Percentiles rank a stretch among this genome's conserved stretches.
These are phyloP conservation scores for Tolypocladium sp. DNA, from an alignment of 2,329 filamentous ascomycete genomes.

Conservation along the genomic window DNA sequence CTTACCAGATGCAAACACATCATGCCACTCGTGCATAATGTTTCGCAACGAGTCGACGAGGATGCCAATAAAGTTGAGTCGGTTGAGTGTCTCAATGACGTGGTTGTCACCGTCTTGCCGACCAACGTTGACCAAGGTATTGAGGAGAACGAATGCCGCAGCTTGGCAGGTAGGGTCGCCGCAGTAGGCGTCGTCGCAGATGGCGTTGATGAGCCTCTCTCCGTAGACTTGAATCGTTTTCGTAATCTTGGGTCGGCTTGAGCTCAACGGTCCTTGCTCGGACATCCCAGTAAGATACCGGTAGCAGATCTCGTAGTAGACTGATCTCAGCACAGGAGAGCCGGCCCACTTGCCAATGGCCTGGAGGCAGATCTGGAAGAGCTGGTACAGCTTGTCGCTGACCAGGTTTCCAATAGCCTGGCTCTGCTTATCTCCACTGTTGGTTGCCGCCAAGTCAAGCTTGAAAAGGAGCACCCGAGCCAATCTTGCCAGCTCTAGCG, in stretches of 20 bases:
- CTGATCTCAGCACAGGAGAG: conserved; percentile 63
- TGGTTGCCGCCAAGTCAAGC: conserved; percentile 46
- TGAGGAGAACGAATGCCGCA: conserved; percentile 76
- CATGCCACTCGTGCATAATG: conserved; percentile 63
- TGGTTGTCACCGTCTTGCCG: conserved; percentile 62
- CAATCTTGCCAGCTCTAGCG: conserved; percentile 69
- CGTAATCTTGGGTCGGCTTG: conserved; percentile 52
- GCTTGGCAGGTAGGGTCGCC: conserved; percentile 76
- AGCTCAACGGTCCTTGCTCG: conserved; percentile 37
- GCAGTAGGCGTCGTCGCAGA: conserved; percentile 89
- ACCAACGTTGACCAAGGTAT: conserved; percentile 65
- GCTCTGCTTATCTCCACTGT: conserved; percentile 31
- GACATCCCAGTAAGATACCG: conserved; percentile 69
- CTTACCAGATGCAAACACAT: conserved; percentile 46
- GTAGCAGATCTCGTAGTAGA: conserved; percentile 88
- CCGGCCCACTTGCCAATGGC: conserved; percentile 69
- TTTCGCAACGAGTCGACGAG: conserved; percentile 79
- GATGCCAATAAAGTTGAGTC: conserved; percentile 84
- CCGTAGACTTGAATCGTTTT: conserved; percentile 62
- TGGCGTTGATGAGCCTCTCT: conserved; percentile 70
- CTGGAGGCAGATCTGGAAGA: conserved; percentile 79
- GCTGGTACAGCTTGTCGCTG: conserved; percentile 80
- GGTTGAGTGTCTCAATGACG: conserved; percentile 70
- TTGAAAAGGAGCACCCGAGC: conserved; percentile 64
- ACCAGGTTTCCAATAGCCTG: conserved; percentile 58